Base-by-base conservation (phyloP, 495 filamentous ascomycete species). In the Filosporella fistucella region DNA sequence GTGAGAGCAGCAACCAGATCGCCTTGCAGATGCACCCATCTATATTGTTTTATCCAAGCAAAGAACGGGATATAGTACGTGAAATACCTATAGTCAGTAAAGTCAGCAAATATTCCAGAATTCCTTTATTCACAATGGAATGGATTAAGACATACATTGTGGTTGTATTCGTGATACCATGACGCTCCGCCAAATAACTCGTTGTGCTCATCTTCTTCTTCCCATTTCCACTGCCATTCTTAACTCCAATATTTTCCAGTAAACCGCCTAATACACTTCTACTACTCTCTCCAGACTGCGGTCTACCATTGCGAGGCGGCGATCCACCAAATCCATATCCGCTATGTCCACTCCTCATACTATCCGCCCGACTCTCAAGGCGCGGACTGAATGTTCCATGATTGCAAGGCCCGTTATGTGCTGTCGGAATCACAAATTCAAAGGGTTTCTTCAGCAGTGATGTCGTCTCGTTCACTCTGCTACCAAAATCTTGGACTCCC, bases 51-150 rank as follows among this genome's bases (percentile, higher is more conserved):
- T 25, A 93, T 81, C 93, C 93, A 99, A 45, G 83, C 86, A 49
- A 95, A 67, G 43, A 89, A 85, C 1, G 94, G 93, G 29, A 99
- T 74, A 62, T 99, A 97, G 67, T 99, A 97, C 0, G 81, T 84
- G 48, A 95, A 63, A 64, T 96, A 98, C 75, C 88, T 94, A 62
- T 39, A 51, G 57, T 12, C 56, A 61, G 44, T 21, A 24, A 25
- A 5, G 14, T 38, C 28, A 45, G 41, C 37, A 39, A 16, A 41
- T 32, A n/a, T 28, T 18, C 10, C 23, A 18, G 18, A 47, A 36
- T 45, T 20, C 6, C 14, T n/a, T 26, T 4, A 12, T 33, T 3
- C 11, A 36, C 17, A 20, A 21, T 11, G 17, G 4, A 51, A 41
- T 5, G 29, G 20, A 33, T 11, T 25, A 4, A 6, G 41, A 57